Conservation (phyloP, 305 asterid genomes). For the Solanum chacoense region DNA sequence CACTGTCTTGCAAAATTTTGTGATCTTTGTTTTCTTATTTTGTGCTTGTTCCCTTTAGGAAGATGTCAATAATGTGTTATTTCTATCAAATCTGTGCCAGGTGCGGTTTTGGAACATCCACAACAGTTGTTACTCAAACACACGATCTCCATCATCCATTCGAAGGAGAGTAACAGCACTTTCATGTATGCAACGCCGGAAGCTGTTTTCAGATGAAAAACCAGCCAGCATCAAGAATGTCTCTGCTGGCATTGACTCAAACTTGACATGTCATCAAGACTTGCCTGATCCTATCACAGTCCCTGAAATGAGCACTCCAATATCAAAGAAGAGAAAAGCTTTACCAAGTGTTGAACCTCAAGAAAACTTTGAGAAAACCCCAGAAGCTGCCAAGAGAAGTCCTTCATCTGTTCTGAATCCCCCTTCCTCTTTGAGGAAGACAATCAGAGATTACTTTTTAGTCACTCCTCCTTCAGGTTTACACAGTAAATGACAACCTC, state of each 20-base stretch:
- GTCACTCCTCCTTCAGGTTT: conserved; percentile 31
- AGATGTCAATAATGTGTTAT: not conserved
- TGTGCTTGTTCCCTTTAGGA: not conserved
- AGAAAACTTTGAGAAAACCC: conserved; percentile 37
- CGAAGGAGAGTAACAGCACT: conserved; percentile 58
- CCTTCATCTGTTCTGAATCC: conserved; percentile 87
- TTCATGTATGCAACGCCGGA: conserved; percentile 45
- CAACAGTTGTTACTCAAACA: conserved; percentile 61
- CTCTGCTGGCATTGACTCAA: conserved; percentile 1
- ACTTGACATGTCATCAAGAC: not conserved
- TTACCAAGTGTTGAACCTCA: conserved; percentile 26
- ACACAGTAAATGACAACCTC: not conserved
- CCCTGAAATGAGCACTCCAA: conserved; percentile 52
- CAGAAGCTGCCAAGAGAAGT: conserved; percentile 49
- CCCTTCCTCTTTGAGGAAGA: conserved; percentile 75
- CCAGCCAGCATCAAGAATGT: conserved; percentile 15
- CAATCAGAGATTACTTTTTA: conserved; percentile 72
- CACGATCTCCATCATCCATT: conserved; percentile 71
- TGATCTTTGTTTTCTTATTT: not conserved
- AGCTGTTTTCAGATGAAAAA: conserved; percentile 49
- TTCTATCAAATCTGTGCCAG: conserved; percentile 21
- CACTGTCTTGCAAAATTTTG: not conserved
- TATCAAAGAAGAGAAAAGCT: conserved; percentile 40
- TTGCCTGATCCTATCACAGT: conserved; percentile 21
- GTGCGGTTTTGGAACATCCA: conserved; percentile 73